Base-by-base conservation (phyloP, 148 eudicot genomes). In the Cornus controversa region DNA sequence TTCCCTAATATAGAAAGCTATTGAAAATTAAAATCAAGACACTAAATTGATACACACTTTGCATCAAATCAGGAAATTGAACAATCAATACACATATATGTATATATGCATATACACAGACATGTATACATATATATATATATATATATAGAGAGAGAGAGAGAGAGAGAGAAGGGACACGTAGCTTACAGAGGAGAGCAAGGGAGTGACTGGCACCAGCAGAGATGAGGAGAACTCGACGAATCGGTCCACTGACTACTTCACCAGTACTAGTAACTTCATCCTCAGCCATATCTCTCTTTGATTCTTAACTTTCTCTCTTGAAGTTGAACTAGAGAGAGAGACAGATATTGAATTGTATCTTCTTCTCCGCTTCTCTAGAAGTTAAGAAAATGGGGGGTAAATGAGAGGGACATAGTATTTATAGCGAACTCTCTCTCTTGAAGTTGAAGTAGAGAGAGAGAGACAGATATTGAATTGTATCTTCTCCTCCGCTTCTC, bases 131-230 rank as follows among this genome's bases (percentile, higher is more conserved):
- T 50, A 50, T 50, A 13, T 16, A 11, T 16, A 50, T 16, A 50
- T 11, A 14, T 50, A 50, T 50, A 15, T 50, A 50, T 50, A 50
- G 18, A 50, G 0, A 50, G 0, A 50, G 57, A 11, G 57, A 11
- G 57, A 45, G 50, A 45, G 50, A 45, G 50, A 45, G 13, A 20
- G 6, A 22, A 18, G 13, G 45, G 22, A 45, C 4, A 36, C 6
- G 29, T 20, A 76, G 58, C 90, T 84, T 88, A 94, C 98, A 91
- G 31, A 94, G 92, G 69, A 92, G 94, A 62, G 94, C 96, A 75
- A 92, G 91, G 23, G 98, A 92, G 80, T 92, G 98, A 81, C 96
- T 92, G 74, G 98, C 98, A 67, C 98, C 98, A 74, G 98, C 98
- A 37, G 98, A 94, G 68, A 94, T 86, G 60, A 92, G 75, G 34